Conservation (phyloP, 148 eudicot genomes). For the Bassia scoparia region DNA sequence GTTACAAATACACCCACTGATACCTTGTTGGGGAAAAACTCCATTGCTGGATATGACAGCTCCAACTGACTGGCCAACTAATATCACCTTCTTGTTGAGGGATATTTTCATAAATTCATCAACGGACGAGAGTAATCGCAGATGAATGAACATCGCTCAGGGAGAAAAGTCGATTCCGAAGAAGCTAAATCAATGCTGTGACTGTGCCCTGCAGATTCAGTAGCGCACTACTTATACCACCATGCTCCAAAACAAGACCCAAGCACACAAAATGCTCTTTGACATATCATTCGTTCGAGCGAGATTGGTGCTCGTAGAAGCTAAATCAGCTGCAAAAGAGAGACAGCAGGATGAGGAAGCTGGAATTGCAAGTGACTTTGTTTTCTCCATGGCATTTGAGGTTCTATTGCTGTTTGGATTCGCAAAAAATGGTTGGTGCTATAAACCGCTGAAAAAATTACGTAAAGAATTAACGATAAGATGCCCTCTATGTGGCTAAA, state of each 20-base stretch:
- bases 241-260: constrained; percentile 57
- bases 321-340: constrained; percentile 1
- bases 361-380: neutral
- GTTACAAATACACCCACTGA: constrained; percentile 40
- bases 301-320: neutral
- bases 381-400: neutral
- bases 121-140: constrained; percentile 39
- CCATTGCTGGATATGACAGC: constrained; percentile 41
- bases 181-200: constrained; percentile 40
- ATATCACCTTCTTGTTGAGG: constrained; percentile 28
- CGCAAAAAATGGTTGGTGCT: neutral
- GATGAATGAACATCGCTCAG: constrained; percentile 29
- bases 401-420: neutral
- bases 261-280: constrained; percentile 45
- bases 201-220: constrained; percentile 40
- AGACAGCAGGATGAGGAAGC: constrained; percentile 1
- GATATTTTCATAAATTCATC: constrained; percentile 36
- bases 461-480: neutral
- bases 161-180: constrained; percentile 34
- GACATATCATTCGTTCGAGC: neutral
- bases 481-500: neutral
- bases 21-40: constrained; percentile 35
- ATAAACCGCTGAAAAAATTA: neutral
- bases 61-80: constrained; percentile 52
- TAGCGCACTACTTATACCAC: constrained; percentile 46